These are phyloP conservation scores for Penicillium griseofulvum DNA, from an alignment of 2,329 filamentous ascomycete species.

Conservation along the genomic window DNA sequence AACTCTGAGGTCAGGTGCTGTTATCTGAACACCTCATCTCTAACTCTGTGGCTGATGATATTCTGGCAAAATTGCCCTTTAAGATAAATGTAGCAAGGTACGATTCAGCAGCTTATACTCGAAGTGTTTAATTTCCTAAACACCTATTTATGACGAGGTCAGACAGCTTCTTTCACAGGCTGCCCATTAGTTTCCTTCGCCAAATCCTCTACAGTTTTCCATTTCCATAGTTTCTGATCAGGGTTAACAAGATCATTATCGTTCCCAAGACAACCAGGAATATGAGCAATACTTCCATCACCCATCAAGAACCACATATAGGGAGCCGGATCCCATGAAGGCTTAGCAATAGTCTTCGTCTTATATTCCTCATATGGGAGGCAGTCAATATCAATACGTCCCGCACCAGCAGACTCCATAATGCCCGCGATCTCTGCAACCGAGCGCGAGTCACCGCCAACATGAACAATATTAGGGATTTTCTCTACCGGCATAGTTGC, in stretches of 20 bases:
- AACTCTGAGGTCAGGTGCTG: background rate
- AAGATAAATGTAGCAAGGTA: background rate
- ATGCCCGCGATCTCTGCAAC: slow-evolving; percentile 8
- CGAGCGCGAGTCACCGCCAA: slow-evolving; percentile 12
- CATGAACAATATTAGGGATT: slow-evolving; percentile 16
- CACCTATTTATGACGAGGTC: slow-evolving; percentile 12
- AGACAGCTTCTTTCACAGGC: slow-evolving; percentile 23
- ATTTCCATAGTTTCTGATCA: slow-evolving; percentile 28
- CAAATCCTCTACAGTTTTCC: slow-evolving; percentile 30
- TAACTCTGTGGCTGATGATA: background rate
- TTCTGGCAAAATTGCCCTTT: background rate
- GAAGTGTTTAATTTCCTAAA: background rate
- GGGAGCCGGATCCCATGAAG: slow-evolving; percentile 24
- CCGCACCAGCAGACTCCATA: slow-evolving; percentile 10
- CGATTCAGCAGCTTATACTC: background rate
- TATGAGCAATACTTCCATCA: slow-evolving; percentile 29
- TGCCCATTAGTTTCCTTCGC: slow-evolving; percentile 25
- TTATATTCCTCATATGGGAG: slow-evolving; percentile 25
- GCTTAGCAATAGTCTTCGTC: slow-evolving; percentile 15
- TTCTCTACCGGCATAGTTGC: slow-evolving; percentile 15
- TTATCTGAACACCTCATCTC: background rate
- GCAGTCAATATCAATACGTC: slow-evolving; percentile 5
- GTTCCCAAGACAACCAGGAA: slow-evolving; percentile 21
- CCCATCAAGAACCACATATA: slow-evolving; percentile 38
- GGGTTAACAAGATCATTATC: slow-evolving; percentile 33